Percentiles rank a stretch among this genome's conserved stretches.
Conservation (phyloP, 805 yeast genomes). For the Teunomyces pallodes region DNA sequence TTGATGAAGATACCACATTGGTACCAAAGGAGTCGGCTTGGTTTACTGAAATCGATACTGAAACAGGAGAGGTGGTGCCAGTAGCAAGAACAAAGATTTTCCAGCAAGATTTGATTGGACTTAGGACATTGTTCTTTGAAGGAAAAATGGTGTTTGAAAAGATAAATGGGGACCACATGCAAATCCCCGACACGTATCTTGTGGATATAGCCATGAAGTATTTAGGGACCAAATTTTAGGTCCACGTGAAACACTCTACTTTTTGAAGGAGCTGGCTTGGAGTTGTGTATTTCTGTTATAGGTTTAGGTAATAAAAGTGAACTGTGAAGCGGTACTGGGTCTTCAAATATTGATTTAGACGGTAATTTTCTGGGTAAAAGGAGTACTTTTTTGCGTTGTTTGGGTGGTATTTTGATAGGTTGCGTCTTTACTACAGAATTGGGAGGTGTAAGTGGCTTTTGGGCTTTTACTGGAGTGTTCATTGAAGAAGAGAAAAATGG, state of each 20-base stretch:
- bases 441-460: constrained; percentile 2
- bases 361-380: not conserved
- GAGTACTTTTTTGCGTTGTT: not conserved
- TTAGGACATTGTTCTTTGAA: constrained; percentile 44
- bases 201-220: constrained; percentile 41
- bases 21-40: constrained; percentile 73
- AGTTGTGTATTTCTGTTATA: not conserved
- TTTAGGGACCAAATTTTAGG: constrained; percentile 27
- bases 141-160: constrained; percentile 46
- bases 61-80: constrained; percentile 40
- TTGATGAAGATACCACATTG: constrained; percentile 61
- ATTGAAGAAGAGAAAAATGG: not conserved
- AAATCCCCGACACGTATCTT: constrained; percentile 52
- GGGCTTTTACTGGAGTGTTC: not conserved
- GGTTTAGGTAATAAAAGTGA: not conserved
- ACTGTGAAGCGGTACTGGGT: too few species aligned
- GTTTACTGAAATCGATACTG: constrained; percentile 53
- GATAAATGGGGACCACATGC: constrained; percentile 65
- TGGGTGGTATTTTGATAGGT: not conserved
- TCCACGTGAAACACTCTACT: not conserved
- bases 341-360: not conserved
- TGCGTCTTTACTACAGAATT: not conserved
- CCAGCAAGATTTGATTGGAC: constrained; percentile 58
- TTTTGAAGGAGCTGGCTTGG: not conserved
- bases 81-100: constrained; percentile 51